Conservation (phyloP, 2,329 filamentous ascomycete genomes). For the Periconia sp. region DNA sequence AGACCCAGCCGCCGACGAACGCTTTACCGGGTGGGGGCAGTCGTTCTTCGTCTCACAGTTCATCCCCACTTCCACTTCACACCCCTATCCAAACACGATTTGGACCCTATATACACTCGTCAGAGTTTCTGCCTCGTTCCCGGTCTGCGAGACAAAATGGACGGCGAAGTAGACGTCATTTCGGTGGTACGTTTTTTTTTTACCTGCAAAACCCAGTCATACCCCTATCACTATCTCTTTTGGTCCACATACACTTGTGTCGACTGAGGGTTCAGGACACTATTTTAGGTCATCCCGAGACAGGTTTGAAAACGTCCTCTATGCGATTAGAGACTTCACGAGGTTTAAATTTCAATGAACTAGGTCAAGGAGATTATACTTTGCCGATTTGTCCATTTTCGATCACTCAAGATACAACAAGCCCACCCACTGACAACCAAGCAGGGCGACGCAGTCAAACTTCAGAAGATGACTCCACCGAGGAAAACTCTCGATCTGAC, state of each 20-base stretch:
- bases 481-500: background rate
- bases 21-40: background rate
- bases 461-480: background rate
- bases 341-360: too few relatives aligned
- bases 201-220: background rate
- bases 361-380: background rate
- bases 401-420: background rate
- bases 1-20: background rate
- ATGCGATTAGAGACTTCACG: too few relatives aligned
- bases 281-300: too few relatives aligned
- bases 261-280: too few relatives aligned
- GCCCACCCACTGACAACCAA: background rate
- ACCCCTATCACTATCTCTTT: background rate
- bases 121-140: background rate
- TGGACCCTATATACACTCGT: constrained; percentile 4
- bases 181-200: constrained; percentile 3
- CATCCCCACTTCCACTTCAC: background rate
- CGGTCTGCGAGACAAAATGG: background rate
- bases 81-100: constrained; percentile 2
- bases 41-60: background rate
- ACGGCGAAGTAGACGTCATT: background rate
- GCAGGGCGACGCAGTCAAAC: constrained; percentile 1
- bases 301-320: too few relatives aligned
- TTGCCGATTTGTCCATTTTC: background rate
- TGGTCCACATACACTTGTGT: background rate